phyloP scores from a whole-genome alignment of 2,329 filamentous ascomycete species.

The Podosphaera fusca region DNA sequence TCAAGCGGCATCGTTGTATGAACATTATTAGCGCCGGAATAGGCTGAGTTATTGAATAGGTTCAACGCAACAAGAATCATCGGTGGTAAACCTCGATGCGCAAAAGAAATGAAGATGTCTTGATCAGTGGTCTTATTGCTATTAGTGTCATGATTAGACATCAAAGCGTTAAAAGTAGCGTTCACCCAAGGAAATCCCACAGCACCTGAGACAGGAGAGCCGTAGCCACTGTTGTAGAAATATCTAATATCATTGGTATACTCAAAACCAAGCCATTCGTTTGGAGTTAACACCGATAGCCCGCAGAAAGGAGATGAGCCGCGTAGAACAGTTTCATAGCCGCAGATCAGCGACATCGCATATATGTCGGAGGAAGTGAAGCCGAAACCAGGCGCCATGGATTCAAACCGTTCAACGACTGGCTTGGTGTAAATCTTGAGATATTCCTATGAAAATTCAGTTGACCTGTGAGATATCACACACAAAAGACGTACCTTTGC shows the following conservation, averaged over 20 bases:
- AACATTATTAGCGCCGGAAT: constrained; percentile 21
- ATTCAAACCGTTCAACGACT: constrained; percentile 24
- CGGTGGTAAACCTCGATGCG: constrained; percentile 29
- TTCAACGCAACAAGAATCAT: constrained; percentile 29
- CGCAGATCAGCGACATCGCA: constrained; percentile 26
- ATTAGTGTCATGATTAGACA: constrained; percentile 12
- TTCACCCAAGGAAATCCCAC: constrained; percentile 31
- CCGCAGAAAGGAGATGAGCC: constrained; percentile 24
- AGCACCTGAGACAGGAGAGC: constrained; percentile 21
- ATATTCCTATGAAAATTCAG: constrained; percentile 13
- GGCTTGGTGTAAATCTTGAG: constrained; percentile 24
- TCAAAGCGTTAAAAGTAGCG: constrained; percentile 21
- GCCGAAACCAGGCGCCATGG: constrained; percentile 25
- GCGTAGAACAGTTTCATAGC: constrained; percentile 26
- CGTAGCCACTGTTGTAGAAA: constrained; percentile 29
- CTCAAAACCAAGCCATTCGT: constrained; percentile 26
- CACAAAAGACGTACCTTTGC: constrained; percentile 10
- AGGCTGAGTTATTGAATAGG: constrained; percentile 29
- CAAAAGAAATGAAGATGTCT: constrained; percentile 31
- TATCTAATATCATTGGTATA: constrained; percentile 27
- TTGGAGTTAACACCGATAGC: constrained; percentile 21
- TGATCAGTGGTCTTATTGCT: constrained; percentile 18
- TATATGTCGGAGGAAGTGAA: constrained; percentile 27
- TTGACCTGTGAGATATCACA: not conserved
- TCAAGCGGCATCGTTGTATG: constrained; percentile 27